A percentile compares a stretch with the other conserved stretches of the same genome.
Conservation (phyloP, 495 filamentous ascomycete species). For the Penicillium manginii region DNA sequence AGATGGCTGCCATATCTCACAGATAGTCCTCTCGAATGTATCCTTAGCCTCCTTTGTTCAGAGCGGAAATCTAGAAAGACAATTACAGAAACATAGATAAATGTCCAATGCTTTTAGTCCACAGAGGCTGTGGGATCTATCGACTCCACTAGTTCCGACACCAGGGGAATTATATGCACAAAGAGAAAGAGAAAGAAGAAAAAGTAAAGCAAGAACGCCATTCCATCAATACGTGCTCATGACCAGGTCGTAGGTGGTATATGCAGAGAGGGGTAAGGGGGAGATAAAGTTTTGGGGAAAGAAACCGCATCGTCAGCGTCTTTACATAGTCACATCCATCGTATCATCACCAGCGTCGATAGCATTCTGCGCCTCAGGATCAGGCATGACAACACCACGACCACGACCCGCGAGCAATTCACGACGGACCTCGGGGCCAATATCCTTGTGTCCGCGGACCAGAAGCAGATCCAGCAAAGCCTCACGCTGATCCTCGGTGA, state of each 20-base stretch:
- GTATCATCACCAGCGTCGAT: conserved; percentile 83
- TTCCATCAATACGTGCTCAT: conserved; percentile 42
- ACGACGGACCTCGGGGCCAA: conserved; percentile 88
- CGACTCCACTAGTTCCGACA: conserved; percentile 22
- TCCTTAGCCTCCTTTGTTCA: too few relatives aligned
- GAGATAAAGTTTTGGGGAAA: conserved; percentile 10
- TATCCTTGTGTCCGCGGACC: conserved; percentile 81
- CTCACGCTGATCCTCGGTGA: conserved; percentile 92
- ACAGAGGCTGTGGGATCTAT: conserved; percentile 16
- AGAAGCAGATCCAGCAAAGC: conserved; percentile 87
- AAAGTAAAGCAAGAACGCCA: conserved; percentile 27
- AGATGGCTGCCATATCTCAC: too few relatives aligned
- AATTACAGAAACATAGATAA: background rate
- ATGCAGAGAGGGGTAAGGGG: conserved; percentile 18
- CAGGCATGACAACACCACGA: conserved; percentile 72
- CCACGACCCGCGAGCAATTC: conserved; percentile 89
- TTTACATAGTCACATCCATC: conserved; percentile 64
- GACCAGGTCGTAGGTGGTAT: conserved; percentile 35
- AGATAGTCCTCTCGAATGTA: too few relatives aligned
- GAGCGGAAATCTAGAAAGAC: too few relatives aligned
- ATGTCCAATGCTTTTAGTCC: conserved; percentile 11
- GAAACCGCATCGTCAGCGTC: conserved; percentile 30
- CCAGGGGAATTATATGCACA: conserved; percentile 38
- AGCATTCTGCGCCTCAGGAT: conserved; percentile 55
- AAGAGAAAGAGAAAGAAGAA: conserved; percentile 21